Conservation (phyloP, 2,329 filamentous ascomycete species). For the Tolypocladium tropicale region DNA sequence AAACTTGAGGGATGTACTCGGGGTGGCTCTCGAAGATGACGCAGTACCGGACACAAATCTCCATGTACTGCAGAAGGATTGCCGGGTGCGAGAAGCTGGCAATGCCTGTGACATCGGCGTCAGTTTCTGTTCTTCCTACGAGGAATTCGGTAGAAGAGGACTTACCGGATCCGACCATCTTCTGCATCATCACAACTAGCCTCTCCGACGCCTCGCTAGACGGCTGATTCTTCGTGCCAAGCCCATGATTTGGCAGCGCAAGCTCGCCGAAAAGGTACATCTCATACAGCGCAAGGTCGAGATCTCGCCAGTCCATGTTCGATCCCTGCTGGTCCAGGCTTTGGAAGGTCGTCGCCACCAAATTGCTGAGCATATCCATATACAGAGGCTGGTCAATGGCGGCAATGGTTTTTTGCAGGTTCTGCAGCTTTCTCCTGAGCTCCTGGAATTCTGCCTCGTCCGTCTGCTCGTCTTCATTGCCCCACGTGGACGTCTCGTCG, state of each 20-base stretch:
- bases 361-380: slow-evolving; percentile 74
- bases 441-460: slow-evolving; percentile 98
- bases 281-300: slow-evolving; percentile 88
- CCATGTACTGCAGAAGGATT: slow-evolving; percentile 94
- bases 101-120: slow-evolving; percentile 47
- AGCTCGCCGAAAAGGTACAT: slow-evolving; percentile 95
- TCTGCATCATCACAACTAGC: slow-evolving; percentile 84
- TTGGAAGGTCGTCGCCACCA: slow-evolving; percentile 82
- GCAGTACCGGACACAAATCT: slow-evolving; percentile 91
- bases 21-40: slow-evolving; percentile 83
- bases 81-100: slow-evolving; percentile 81
- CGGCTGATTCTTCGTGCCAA: slow-evolving; percentile 79
- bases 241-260: slow-evolving; percentile 74
- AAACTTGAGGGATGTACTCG: slow-evolving; percentile 70
- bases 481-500: slow-evolving; percentile 90
- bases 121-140: not conserved
- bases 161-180: slow-evolving; percentile 87
- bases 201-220: slow-evolving; percentile 70
- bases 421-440: slow-evolving; percentile 77
- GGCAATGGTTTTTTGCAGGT: slow-evolving; percentile 86
- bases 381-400: slow-evolving; percentile 82
- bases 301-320: slow-evolving; percentile 84
- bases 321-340: slow-evolving; percentile 64
- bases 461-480: slow-evolving; percentile 85
- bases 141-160: slow-evolving; percentile 3